Evolutionary conservation across 2,329 filamentous ascomycete species (phyloP).

Genomic region (Venturia aucupariae): DNA sequence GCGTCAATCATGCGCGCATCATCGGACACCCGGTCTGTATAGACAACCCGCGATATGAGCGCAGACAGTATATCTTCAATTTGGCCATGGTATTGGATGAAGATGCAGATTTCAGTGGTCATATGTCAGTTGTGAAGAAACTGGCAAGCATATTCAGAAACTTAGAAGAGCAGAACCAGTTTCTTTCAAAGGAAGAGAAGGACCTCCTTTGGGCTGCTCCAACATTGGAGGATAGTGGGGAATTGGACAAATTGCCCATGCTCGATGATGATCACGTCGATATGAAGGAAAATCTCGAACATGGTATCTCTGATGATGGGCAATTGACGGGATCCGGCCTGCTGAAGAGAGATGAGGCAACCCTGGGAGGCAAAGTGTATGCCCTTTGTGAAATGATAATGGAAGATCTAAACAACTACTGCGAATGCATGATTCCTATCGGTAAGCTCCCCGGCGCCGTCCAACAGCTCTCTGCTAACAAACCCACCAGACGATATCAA

Average conservation of each 20-base stretch:
- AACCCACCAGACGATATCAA: conserved; percentile 68
- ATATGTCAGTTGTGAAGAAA: conserved; percentile 76
- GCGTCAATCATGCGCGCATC: conserved; percentile 53
- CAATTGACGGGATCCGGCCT: conserved; percentile 6
- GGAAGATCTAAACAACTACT: conserved; percentile 93
- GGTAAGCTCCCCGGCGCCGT: conserved; percentile 43
- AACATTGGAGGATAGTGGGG: conserved; percentile 8
- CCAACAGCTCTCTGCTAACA: conserved; percentile 14
- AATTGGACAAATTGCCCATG: not conserved
- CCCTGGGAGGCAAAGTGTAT: conserved; percentile 44
- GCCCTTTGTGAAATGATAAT: conserved; percentile 77
- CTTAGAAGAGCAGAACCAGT: conserved; percentile 84
- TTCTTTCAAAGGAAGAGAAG: conserved; percentile 55
- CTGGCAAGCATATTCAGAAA: conserved; percentile 78
- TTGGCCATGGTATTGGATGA: conserved; percentile 56
- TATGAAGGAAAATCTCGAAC: conserved; percentile 2
- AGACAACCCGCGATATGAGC: conserved; percentile 38
- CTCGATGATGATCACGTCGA: not conserved
- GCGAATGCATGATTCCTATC: conserved; percentile 96
- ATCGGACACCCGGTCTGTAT: conserved; percentile 22
- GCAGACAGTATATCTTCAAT: conserved; percentile 16
- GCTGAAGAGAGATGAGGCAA: conserved; percentile 22
- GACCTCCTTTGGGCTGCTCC: conserved; percentile 11
- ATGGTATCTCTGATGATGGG: not conserved
- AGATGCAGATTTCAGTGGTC: conserved; percentile 67